phyloP scores from a whole-genome alignment of 768 basidiomycete species.

The Leccinum pellstonianum region DNA sequence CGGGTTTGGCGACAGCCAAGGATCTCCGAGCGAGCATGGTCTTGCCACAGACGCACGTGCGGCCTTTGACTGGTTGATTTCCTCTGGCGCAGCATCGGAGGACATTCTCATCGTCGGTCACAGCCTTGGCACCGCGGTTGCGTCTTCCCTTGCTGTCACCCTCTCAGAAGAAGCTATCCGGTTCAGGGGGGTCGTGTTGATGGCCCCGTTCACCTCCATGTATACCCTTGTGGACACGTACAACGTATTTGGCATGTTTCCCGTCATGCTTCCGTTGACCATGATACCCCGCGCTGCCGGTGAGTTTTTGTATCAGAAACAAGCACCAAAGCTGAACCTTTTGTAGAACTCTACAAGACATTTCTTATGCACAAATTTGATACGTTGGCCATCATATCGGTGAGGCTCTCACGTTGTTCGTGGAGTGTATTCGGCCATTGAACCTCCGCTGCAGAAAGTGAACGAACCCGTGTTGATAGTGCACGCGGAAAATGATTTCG shows the following conservation, averaged over 20 bases:
- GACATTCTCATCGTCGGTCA: slow-evolving; percentile 80
- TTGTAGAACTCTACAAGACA: slow-evolving; percentile 52
- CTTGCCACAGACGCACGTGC: slow-evolving; percentile 70
- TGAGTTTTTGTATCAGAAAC: slow-evolving; percentile 30
- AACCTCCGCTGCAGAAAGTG: slow-evolving; percentile 47
- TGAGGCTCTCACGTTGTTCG: slow-evolving; percentile 33
- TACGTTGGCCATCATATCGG: slow-evolving; percentile 59
- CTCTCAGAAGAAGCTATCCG: slow-evolving; percentile 44
- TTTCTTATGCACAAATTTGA: slow-evolving; percentile 60
- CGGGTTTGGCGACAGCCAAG: slow-evolving; percentile 86
- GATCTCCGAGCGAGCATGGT: slow-evolving; percentile 73
- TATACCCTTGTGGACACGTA: slow-evolving; percentile 65
- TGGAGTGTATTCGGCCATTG: neutral
- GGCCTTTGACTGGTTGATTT: slow-evolving; percentile 76
- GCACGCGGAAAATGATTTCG: slow-evolving; percentile 73
- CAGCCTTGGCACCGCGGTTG: slow-evolving; percentile 86
- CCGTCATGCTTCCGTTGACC: slow-evolving; percentile 68
- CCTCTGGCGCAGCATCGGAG: slow-evolving; percentile 52
- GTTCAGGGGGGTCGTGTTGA: slow-evolving; percentile 49
- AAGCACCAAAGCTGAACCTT: neutral
- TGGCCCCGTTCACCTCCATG: slow-evolving; percentile 60
- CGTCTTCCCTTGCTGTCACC: slow-evolving; percentile 45
- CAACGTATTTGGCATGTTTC: slow-evolving; percentile 60
- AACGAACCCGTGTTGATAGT: slow-evolving; percentile 67
- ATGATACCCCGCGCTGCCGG: slow-evolving; percentile 60